Evolutionary conservation across 306 rosid species (phyloP), one percentile per base, ranked within the genome.

Genomic region (Hippophae gyantsensis): DNA sequence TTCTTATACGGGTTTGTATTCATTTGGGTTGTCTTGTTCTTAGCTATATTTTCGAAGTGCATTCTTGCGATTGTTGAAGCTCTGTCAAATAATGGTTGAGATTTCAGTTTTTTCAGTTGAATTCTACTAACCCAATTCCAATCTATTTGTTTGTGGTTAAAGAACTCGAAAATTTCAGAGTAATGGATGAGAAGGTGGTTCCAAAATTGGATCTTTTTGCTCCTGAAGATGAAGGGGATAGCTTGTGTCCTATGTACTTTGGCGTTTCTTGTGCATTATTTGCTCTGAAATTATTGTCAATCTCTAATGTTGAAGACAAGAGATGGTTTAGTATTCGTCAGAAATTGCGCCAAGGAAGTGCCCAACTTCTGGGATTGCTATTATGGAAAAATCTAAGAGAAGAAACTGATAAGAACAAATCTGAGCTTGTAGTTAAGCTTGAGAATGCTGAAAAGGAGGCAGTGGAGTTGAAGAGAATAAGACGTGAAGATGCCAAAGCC

Each of bases 401-500:
- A 60, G 79, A 65, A 43, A 46, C 51, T 48, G 59, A 60, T 60
- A 75, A 41, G 40, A 69, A 65, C 52, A 72, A 76, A n/a, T 68
- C 72, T 47, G 65, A 64, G 27, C 75, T 81, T 54, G 53, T 63
- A 48, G 14, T 48, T 65, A 81, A 68, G 73, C 82, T 90, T 40
- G 74, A 55, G 50, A 67, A 7, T 62, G 89, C 89, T 52, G 84
- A 85, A 79, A 79, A 76, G 42, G 89, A 83, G 63, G 55, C 74
- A n/a, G 79, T 77, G 38, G 86, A 76, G 63, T 79, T 92, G 82
- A 87, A 81, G 74, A 83, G 67, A 66, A 66, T 81, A 51, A 83
- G 98, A 41, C 93, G 73, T 42, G 98, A 92, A 54, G 98, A 92
- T 64, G 98, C 96, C 12, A 92, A 76, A 48, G 98, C 98, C 49